phyloP scores from a whole-genome alignment of 352 stramenopile species.

The Phytophthora multivora region DNA sequence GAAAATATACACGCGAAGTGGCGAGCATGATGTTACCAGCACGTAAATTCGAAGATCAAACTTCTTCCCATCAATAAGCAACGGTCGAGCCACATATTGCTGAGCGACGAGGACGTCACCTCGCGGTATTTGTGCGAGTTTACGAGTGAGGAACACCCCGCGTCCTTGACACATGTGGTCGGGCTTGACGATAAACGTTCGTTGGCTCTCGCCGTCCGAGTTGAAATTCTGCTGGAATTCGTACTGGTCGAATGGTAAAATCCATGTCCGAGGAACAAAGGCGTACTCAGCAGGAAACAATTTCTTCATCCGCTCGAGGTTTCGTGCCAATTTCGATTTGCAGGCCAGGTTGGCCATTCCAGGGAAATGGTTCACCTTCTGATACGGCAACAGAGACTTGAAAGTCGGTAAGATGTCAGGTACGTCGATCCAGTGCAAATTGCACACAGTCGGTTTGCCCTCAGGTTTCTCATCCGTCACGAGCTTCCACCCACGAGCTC shows the following conservation, averaged over 20 bases:
- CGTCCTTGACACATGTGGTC: constrained; percentile 89
- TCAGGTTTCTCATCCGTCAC: constrained; percentile 81
- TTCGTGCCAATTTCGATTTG: constrained; percentile 95
- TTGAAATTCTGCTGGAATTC: constrained; percentile 94
- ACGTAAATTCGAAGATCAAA: constrained; percentile 95
- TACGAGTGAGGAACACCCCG: constrained; percentile 95
- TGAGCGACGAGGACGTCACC: constrained; percentile 88
- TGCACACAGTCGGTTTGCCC: constrained; percentile 69
- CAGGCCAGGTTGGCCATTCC: constrained; percentile 95
- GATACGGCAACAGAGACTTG: constrained; percentile 89
- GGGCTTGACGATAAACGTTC: constrained; percentile 97
- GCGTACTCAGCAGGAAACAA: constrained; percentile 92
- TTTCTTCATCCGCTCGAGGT: constrained; percentile 96
- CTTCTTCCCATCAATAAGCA: constrained; percentile 90
- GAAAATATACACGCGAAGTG: constrained; percentile 91
- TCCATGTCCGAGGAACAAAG: constrained; percentile 96
- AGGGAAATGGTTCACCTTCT: constrained; percentile 96
- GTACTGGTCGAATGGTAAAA: constrained; percentile 94
- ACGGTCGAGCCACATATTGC: constrained; percentile 79
- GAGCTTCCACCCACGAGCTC: constrained; percentile 76
- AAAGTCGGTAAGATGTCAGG: constrained; percentile 92
- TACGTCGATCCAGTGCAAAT: constrained; percentile 96
- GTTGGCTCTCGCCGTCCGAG: constrained; percentile 82
- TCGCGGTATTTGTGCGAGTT: constrained; percentile 89
- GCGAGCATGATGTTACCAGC: constrained; percentile 84